Conservation (phyloP, 2,329 filamentous ascomycete species). For the Ceratocystis alfenasii region DNA sequence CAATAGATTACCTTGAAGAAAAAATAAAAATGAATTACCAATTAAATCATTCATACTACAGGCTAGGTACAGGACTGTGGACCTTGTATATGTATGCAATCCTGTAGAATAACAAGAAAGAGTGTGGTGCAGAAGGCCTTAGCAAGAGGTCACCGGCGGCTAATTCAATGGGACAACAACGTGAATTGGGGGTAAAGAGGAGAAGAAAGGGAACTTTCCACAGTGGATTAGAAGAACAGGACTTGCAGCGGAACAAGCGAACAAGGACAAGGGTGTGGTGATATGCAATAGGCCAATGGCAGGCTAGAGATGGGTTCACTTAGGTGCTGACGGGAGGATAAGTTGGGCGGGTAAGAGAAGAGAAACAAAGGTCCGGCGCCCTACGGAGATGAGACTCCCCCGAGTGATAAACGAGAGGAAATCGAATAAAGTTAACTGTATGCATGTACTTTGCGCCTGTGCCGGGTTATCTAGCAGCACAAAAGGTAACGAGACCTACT, state of each 20-base stretch:
- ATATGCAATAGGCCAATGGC: background rate
- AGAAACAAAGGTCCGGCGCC: background rate
- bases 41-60: too few relatives aligned
- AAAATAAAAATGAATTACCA: background rate
- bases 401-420: background rate
- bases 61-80: background rate
- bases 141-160: constrained; percentile 16
- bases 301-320: background rate
- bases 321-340: background rate
- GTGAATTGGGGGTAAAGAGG: background rate
- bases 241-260: too few relatives aligned
- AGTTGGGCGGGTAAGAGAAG: constrained; percentile 1
- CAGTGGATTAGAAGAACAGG: too few relatives aligned
- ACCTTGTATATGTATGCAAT: background rate
- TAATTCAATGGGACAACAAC: constrained; percentile 9
- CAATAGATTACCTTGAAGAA: constrained; percentile 13
- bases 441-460: background rate
- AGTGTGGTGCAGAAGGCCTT: constrained; percentile 5
- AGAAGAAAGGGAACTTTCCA: background rate
- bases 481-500: background rate
- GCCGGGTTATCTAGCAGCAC: background rate
- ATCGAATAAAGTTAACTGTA: background rate
- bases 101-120: background rate
- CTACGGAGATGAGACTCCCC: background rate
- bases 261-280: too few relatives aligned